Evolutionary conservation across 805 yeast species (phyloP).

Genomic region (Candida caryicola): DNA sequence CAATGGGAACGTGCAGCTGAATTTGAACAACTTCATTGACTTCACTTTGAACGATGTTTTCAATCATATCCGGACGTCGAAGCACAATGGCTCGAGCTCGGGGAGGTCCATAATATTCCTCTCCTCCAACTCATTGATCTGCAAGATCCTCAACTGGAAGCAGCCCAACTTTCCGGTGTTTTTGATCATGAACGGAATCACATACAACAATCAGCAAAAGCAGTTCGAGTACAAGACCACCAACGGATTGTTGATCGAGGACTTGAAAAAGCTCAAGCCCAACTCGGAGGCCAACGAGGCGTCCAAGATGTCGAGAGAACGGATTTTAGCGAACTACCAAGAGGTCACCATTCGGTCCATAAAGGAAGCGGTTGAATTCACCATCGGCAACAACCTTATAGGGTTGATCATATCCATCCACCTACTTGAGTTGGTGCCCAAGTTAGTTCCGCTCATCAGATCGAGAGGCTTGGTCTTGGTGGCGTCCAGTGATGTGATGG

Average conservation of each 20-base stretch:
- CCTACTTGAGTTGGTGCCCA: slow-evolving; percentile 69
- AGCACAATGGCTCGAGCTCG: slow-evolving; percentile 12
- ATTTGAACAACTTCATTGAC: slow-evolving; percentile 76
- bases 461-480: slow-evolving; percentile 80
- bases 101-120: slow-evolving; percentile 76
- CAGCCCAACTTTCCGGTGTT: slow-evolving; percentile 97
- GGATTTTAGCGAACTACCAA: slow-evolving; percentile 29
- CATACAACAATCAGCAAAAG: slow-evolving; percentile 24
- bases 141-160: slow-evolving; percentile 94
- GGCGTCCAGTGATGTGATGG: slow-evolving; percentile 49
- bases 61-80: slow-evolving; percentile 60
- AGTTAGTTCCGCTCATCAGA: slow-evolving; percentile 69
- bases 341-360: slow-evolving; percentile 58
- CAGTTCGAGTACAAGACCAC: slow-evolving; percentile 40
- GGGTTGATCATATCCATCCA: slow-evolving; percentile 79
- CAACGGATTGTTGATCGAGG: slow-evolving; percentile 37
- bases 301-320: slow-evolving; percentile 16
- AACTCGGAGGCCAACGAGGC: slow-evolving; percentile 34
- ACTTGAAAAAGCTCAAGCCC: slow-evolving; percentile 18
- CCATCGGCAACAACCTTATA: slow-evolving; percentile 75
- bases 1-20: slow-evolving; percentile 41
- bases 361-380: slow-evolving; percentile 78
- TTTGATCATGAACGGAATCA: slow-evolving; percentile 71
- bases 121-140: slow-evolving; percentile 83
- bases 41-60: slow-evolving; percentile 67